Conservation (phyloP, 73 alveolate species). For the Blepharisma stoltei region DNA sequence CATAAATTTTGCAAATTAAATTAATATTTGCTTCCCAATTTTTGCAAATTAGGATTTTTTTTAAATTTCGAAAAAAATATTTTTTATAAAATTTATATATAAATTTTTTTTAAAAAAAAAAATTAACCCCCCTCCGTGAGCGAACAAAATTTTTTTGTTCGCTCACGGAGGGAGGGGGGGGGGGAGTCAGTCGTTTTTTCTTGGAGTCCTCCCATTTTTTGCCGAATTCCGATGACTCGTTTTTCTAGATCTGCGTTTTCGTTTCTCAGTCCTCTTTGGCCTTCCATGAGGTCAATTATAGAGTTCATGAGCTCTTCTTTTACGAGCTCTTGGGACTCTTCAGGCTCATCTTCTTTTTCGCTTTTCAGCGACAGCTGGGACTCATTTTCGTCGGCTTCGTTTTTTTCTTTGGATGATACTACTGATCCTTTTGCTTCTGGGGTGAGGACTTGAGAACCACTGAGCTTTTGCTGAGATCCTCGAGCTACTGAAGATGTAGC, state of each 20-base stretch:
- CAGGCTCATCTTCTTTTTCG: constrained; percentile 42
- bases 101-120: too few relatives aligned
- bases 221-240: constrained; percentile 54
- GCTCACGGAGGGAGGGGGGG: too few relatives aligned
- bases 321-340: constrained; percentile 56
- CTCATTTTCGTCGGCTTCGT: constrained; percentile 48
- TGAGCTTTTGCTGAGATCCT: constrained; percentile 33
- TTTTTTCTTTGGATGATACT: constrained; percentile 15
- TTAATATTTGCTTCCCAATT: too few relatives aligned
- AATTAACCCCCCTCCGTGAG: too few relatives aligned
- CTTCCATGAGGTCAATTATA: constrained; percentile 72
- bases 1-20: too few relatives aligned
- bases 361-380: constrained; percentile 22
- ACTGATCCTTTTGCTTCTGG: constrained; percentile 26
- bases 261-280: constrained; percentile 62
- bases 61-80: too few relatives aligned
- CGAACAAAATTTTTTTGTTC: too few relatives aligned
- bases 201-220: constrained; percentile 53
- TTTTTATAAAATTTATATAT: too few relatives aligned
- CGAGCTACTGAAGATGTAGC: neutral
- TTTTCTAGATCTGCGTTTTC: constrained; percentile 71
- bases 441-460: constrained; percentile 17
- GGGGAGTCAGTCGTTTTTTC: constrained; percentile 69
- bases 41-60: too few relatives aligned
- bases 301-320: constrained; percentile 75